Evolutionary conservation across 148 eudicot genomes (phyloP).

Genomic region (Diospyros lotus): DNA sequence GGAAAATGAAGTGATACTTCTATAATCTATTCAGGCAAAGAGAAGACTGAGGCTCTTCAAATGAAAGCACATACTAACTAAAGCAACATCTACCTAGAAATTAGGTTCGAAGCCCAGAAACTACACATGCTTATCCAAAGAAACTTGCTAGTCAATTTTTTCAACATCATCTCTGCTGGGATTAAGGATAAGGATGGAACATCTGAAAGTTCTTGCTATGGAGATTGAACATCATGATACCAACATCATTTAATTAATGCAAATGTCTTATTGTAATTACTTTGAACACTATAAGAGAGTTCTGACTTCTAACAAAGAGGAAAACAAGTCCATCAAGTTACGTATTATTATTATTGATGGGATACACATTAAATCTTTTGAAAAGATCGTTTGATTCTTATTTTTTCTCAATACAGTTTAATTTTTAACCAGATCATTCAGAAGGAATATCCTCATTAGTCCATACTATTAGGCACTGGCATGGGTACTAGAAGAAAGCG

Average conservation of each 20-base stretch:
- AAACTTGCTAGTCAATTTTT: background rate
- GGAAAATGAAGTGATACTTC: background rate
- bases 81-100: background rate
- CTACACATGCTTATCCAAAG: background rate
- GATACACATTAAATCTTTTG: background rate
- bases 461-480: background rate
- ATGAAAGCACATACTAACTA: background rate
- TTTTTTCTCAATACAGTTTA: background rate
- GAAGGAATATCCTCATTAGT: background rate
- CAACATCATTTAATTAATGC: background rate
- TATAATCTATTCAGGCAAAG: background rate
- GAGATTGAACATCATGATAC: background rate
- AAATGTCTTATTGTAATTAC: background rate
- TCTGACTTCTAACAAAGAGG: background rate
- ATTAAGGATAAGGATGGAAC: background rate
- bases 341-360: too few relatives aligned
- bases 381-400: background rate
- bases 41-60: constrained; percentile 6
- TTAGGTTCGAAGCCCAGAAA: background rate
- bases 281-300: background rate
- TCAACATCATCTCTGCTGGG: background rate
- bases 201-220: background rate
- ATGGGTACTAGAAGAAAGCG: background rate
- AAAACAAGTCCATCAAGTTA: background rate
- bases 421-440: background rate